A percentile compares a stretch with the other conserved stretches of the same genome.
These are phyloP conservation scores for Rhynchosporium graminicola DNA, from an alignment of 2,329 filamentous ascomycete genomes.

Conservation along the genomic window DNA sequence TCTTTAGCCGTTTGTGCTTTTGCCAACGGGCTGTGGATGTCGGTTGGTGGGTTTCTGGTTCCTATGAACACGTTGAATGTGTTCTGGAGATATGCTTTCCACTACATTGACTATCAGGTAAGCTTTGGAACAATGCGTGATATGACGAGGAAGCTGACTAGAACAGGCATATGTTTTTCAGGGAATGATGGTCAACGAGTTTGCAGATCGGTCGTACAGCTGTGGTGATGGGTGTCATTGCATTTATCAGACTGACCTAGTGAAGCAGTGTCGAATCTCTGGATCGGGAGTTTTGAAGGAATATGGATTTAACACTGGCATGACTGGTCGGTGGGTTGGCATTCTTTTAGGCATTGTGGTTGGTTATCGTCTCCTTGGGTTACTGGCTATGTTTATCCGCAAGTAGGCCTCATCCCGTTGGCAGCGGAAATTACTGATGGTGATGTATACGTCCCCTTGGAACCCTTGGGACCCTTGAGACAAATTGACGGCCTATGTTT, in stretches of 20 bases:
- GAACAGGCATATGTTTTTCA: slow-evolving; percentile 71
- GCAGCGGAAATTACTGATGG: neutral
- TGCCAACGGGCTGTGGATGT: slow-evolving; percentile 89
- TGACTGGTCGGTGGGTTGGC: slow-evolving; percentile 69
- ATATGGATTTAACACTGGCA: slow-evolving; percentile 68
- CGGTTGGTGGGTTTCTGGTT: slow-evolving; percentile 80
- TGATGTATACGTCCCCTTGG: neutral
- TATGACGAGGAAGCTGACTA: neutral
- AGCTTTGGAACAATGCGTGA: neutral
- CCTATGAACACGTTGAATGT: slow-evolving; percentile 70
- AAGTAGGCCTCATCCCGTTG: slow-evolving; percentile 29
- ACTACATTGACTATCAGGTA: slow-evolving; percentile 84
- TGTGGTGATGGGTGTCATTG: slow-evolving; percentile 58
- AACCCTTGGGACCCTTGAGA: too few species aligned
- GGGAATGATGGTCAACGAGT: slow-evolving; percentile 93
- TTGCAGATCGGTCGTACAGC: slow-evolving; percentile 62
- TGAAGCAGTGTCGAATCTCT: slow-evolving; percentile 65
- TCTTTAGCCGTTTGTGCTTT: slow-evolving; percentile 79
- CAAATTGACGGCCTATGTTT: neutral
- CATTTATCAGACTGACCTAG: slow-evolving; percentile 67
- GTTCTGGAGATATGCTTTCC: slow-evolving; percentile 85
- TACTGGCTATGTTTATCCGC: slow-evolving; percentile 54
- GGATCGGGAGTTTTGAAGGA: slow-evolving; percentile 68
- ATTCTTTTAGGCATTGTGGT: slow-evolving; percentile 76
- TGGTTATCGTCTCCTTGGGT: slow-evolving; percentile 70